Evolutionary conservation across 2,329 filamentous ascomycete genomes (phyloP), one percentile per base, ranked within the genome.

Genomic region (Tolypocladium pustulatum): DNA sequence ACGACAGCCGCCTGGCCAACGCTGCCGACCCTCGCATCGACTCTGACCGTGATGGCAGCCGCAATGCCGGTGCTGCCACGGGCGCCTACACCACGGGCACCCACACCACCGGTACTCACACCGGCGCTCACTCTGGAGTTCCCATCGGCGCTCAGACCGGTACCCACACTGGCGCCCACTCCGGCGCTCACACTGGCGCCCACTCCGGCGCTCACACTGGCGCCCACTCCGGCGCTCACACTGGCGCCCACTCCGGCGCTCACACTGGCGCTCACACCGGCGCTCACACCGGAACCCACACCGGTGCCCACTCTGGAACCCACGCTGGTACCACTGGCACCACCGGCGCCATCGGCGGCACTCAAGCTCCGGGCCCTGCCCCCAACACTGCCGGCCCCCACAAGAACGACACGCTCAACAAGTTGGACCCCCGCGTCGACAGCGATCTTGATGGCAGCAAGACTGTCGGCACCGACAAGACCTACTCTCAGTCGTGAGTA

Each of bases 381-480:
- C 64, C 68, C 58, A 67, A 68, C 63, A 73, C 72, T 0, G 69
- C 72, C 22, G 72, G 72, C 9, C 71, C 71, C 51, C 82, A 85
- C 73, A 78, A 78, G 70, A 75, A 69, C 38, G 78, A 83, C 65
- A 59, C 78, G 41, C 4, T 77, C 63, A 84, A 85, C 76, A 83
- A 83, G 73, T 41, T 74, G 3, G 81, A 84, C 58, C 81, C 81
- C 3, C 72, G 78, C 32, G 79, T 85, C 54, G 82, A 84, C 69
- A 79, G 76, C 13, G 73, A 84, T 63, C 75, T 79, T 2, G 81
- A 84, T 67, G 77, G 78, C 54, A 78, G 74, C 67, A 77, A 77
- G 72, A 84, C 82, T 0, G 25, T 79, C 7, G 82, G 82, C 37
- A 75, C 79, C 54, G 75, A 84, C 69, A 82, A 80, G 69, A 76